phyloP scores from a whole-genome alignment of 305 asterid species.

The Plantago rigida region DNA sequence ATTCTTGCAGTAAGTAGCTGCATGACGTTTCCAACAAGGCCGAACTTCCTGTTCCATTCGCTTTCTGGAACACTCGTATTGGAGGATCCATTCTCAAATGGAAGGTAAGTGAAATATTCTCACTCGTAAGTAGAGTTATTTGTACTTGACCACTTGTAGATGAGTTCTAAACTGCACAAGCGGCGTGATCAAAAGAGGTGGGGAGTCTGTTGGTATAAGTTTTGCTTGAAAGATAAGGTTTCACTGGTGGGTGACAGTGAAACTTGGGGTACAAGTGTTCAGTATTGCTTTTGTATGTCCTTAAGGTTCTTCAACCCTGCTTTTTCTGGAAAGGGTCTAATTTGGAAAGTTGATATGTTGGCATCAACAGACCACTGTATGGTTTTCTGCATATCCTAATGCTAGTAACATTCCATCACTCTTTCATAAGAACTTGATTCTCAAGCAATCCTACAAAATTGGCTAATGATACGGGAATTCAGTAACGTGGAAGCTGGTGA shows the following conservation, averaged over 20 bases:
- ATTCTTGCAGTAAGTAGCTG: slow-evolving; percentile 79
- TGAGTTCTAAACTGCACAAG: slow-evolving; percentile 26
- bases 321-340: slow-evolving; percentile 21
- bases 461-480: background rate
- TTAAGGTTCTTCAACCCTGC: slow-evolving; percentile 26
- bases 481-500: slow-evolving; percentile 1
- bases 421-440: slow-evolving; percentile 50
- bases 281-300: slow-evolving; percentile 35
- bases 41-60: slow-evolving; percentile 44
- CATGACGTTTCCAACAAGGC: slow-evolving; percentile 72
- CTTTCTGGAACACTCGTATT: slow-evolving; percentile 60
- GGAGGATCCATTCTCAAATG: slow-evolving; percentile 17
- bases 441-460: slow-evolving; percentile 44
- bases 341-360: slow-evolving; percentile 27
- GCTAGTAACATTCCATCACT: slow-evolving; percentile 16
- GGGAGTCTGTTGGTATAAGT: slow-evolving; percentile 41
- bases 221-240: slow-evolving; percentile 88
- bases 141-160: slow-evolving; percentile 27
- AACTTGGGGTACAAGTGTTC: slow-evolving; percentile 63
- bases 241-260: slow-evolving; percentile 57
- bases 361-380: slow-evolving; percentile 20
- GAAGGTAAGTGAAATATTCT: slow-evolving; percentile 11
- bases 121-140: slow-evolving; percentile 17
- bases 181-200: slow-evolving; percentile 39
- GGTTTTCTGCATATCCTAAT: slow-evolving; percentile 15